Base-by-base conservation (phyloP, 108 stramenopile species). In the Phaeodactylum tricornutum region DNA sequence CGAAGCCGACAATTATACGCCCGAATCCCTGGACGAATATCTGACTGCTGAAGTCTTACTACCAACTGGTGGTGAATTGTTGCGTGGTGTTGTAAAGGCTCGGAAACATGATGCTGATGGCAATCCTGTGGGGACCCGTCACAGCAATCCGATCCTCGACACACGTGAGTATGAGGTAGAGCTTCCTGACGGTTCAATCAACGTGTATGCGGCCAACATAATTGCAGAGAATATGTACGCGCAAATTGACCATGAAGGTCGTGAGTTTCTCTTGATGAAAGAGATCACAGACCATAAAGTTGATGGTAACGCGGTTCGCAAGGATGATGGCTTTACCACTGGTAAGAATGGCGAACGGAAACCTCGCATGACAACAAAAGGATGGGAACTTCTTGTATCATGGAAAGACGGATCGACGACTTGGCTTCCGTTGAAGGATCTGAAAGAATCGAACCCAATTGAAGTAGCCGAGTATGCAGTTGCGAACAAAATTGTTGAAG, bases 151-250 rank as follows among this genome's bases (percentile, higher is more conserved):
- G 0, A 24, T 73, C 27, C 45, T 74, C 0, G 66, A 78, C 30
- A 64, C 61, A 0, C 9, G 59, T 30, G 14, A 53, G 11, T 69
- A 71, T 30, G 57, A 61, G 11, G 64, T 67, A 1, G 47, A 53
- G 29, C 47, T 68, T 0, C 37, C 50, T 12, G 72, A 74, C 31
- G 72, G 72, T 0, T 32, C 43, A 0, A 26, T 34, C 0, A 49
- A 62, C 9, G 31, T 21, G 25, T 66, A 57, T 43, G 26, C 57
- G 17, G 69, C 69, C 1, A 74, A 74, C 42, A 45, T 36, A 3
- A 66, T 78, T 22, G 69, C 72, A 1, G 69, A 72, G 44, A 64
- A 68, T 29, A 29, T 79, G 1, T 67, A 43, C 29, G 1, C 46
- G 17, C 53, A 67, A 27, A 16, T 29, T 15, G 67, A 79, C 37